Evolutionary conservation across 441 rosid species (phyloP), one percentile per base, ranked within the genome.

Genomic region (Pelargonium citronellum): DNA sequence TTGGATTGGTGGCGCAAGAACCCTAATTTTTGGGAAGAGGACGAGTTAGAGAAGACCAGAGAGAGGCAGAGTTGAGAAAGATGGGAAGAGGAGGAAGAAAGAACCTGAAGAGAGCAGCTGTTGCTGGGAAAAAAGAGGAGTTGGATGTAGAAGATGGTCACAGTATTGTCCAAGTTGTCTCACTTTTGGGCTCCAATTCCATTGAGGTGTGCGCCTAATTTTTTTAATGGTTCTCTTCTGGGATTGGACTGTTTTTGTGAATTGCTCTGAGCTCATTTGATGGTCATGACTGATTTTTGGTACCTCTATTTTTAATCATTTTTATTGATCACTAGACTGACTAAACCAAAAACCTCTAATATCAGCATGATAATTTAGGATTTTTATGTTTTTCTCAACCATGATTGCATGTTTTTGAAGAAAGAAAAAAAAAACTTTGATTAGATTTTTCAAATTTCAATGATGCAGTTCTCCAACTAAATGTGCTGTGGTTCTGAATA

Each of bases 101-200:
- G 85, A 91, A 90, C 82, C 78, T 94, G 81, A 88, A 86, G 84
- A 84, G 89, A 75, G 96, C 90, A 43, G 85, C 88, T 0, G 78
- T 20, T 60, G 64, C 37, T 60, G 64, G 64, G 64, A 60, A 77
- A 72, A 93, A 87, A 34, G 84, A 81, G 58, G 79, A 75, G 15
- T 78, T 90, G 55, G 81, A 75, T 24, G 87, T 91, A 68, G 80
- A 81, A 82, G 85, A 84, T 80, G 92, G 95, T 10, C 90, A 91
- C 53, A 83, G 83, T 74, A 82, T 94, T 44, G 85, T 81, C 73
- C 90, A 86, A 71, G 97, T 90, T 61, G 79, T 87, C 63, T 91
- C 97, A 75, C 90, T 90, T 66, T 83, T 95, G 78, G 96, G 99
- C 65, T 91, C 97, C 80, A 94, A 91, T 83, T 84, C 89, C 75